Evolutionary conservation across 441 rosid species (phyloP).

Genomic region (Erodium trifolium): DNA sequence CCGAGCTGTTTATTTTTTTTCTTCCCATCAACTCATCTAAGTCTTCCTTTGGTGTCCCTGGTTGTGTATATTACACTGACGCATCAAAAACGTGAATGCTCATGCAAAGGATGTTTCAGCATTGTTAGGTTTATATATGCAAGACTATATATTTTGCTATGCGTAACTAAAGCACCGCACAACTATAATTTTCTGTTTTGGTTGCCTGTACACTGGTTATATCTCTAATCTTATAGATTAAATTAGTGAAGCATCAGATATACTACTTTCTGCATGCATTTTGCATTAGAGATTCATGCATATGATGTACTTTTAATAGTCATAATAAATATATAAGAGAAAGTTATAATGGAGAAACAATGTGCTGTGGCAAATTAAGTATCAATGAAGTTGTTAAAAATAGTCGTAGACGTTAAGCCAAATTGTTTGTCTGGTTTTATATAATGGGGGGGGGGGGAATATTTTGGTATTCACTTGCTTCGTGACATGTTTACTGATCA

Average conservation of each 20-base stretch:
- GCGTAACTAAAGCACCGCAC: neutral
- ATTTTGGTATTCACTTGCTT: neutral
- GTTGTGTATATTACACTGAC: neutral
- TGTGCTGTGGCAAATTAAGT: neutral
- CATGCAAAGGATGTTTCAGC: neutral
- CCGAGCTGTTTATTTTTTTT: neutral
- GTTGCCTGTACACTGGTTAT: neutral
- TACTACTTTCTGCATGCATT: neutral
- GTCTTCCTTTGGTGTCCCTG: neutral
- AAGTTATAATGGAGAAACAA: neutral
- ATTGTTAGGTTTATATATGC: neutral
- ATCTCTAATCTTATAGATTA: neutral
- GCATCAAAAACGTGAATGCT: neutral
- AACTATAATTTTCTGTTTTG: neutral
- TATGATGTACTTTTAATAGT: neutral
- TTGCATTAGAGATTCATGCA: neutral
- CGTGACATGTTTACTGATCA: constrained; percentile 1
- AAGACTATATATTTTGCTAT: too few relatives aligned
- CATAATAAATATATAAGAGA: neutral
- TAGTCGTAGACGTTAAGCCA: neutral
- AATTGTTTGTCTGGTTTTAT: too few relatives aligned
- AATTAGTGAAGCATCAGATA: neutral
- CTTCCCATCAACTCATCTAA: neutral
- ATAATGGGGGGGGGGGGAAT: too few relatives aligned
- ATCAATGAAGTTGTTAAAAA: neutral